Percentiles rank a stretch among this genome's conserved stretches.
These are phyloP conservation scores for Candolleomyces aberdarensis DNA, from an alignment of 768 basidiomycete genomes.

Conservation along the genomic window DNA sequence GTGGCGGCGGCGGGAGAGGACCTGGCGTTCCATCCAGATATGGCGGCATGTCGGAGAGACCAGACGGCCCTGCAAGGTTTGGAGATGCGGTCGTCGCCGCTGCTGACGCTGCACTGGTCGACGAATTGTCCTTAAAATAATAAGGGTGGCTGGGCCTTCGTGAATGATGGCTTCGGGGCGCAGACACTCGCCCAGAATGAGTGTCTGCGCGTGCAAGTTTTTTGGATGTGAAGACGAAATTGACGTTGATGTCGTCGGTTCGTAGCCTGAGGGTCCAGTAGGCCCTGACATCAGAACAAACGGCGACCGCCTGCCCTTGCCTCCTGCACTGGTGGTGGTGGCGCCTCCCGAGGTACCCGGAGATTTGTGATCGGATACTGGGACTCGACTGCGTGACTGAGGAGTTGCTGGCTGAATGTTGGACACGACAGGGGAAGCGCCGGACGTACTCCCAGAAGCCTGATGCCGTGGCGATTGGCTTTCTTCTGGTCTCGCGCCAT, in stretches of 20 bases:
- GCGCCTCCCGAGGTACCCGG: slow-evolving; percentile 15
- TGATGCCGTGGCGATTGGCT: slow-evolving; percentile 16
- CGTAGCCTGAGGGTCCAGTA: slow-evolving; percentile 24
- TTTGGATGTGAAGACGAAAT: slow-evolving; percentile 43
- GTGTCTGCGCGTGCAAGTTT: slow-evolving; percentile 80
- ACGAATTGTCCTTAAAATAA: slow-evolving; percentile 13
- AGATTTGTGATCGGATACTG: slow-evolving; percentile 4
- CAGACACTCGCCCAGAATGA: slow-evolving; percentile 76
- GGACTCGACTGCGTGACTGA: slow-evolving; percentile 8
- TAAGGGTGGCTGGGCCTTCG: slow-evolving; percentile 40
- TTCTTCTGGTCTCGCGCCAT: slow-evolving; percentile 22
- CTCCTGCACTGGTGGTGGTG: slow-evolving; percentile 15
- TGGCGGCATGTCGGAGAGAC: no score
- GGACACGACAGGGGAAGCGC: slow-evolving; percentile 20
- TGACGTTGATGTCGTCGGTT: slow-evolving; percentile 11
- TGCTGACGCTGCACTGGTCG: neutral
- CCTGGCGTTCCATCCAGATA: neutral
- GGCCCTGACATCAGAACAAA: slow-evolving; percentile 41
- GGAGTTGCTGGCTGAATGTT: slow-evolving; percentile 17
- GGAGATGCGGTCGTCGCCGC: slow-evolving; percentile 1
- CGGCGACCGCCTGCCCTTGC: slow-evolving; percentile 26
- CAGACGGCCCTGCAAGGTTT: slow-evolving; percentile 13
- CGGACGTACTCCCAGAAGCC: neutral
- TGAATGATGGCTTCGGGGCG: slow-evolving; percentile 44
- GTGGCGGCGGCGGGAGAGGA: slow-evolving; percentile 14